Percentiles rank a stretch among this genome's conserved stretches.
Evolutionary conservation across 208 protist species (phyloP).

Genomic region (Trypanosomatidae sp.): DNA sequence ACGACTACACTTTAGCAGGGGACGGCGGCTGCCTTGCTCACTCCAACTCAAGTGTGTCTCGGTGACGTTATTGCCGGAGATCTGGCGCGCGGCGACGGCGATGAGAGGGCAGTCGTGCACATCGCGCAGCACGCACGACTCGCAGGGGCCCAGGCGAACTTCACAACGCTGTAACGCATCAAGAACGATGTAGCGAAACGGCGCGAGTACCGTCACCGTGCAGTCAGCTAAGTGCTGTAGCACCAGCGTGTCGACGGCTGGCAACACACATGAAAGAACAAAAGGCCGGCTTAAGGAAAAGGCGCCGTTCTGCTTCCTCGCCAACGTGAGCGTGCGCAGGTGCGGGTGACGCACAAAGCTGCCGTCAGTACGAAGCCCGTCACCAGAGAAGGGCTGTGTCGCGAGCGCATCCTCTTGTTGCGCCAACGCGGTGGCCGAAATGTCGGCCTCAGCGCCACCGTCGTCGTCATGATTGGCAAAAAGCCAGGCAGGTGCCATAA

Average conservation of each 20-base stretch:
- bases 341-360: constrained; percentile 25
- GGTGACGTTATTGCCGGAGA: constrained; percentile 12
- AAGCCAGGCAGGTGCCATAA: constrained; percentile 12
- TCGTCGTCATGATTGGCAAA: not conserved
- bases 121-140: constrained; percentile 42
- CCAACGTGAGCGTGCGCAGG: constrained; percentile 43
- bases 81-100: constrained; percentile 31
- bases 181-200: constrained; percentile 64
- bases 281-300: constrained; percentile 40
- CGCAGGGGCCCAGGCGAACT: constrained; percentile 61
- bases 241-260: constrained; percentile 46
- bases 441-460: not conserved
- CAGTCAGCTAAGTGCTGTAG: constrained; percentile 57
- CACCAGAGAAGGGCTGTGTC: constrained; percentile 5
- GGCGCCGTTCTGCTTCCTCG: constrained; percentile 22
- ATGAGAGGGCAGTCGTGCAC: constrained; percentile 43
- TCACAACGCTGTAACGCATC: constrained; percentile 44
- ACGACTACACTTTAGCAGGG: constrained; percentile 8
- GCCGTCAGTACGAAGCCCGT: not conserved
- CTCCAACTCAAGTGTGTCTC: constrained; percentile 23
- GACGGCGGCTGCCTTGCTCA: constrained; percentile 1
- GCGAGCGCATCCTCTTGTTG: constrained; percentile 4
- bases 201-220: constrained; percentile 41
- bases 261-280: constrained; percentile 12
- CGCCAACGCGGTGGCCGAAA: not conserved